phyloP scores from a whole-genome alignment of 371 early-diverging fungal species.

The Mucor circinelloides region DNA sequence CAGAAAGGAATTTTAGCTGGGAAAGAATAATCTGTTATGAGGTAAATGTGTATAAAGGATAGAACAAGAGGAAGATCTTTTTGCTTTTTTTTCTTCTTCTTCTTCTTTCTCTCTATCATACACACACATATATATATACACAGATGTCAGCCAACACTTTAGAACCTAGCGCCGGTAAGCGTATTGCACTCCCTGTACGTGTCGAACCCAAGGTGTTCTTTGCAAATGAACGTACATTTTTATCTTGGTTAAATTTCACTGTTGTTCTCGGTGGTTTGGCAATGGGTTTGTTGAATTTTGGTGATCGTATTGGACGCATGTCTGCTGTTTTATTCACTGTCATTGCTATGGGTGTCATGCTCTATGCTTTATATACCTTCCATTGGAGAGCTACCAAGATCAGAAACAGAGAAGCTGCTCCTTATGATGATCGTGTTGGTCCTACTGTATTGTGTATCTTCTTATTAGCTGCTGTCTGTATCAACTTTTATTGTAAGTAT shows the following conservation, averaged over 20 bases:
- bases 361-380: slow-evolving; percentile 82
- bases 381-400: slow-evolving; percentile 81
- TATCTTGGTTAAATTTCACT: slow-evolving; percentile 71
- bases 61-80: neutral
- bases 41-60: neutral
- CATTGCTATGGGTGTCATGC: slow-evolving; percentile 68
- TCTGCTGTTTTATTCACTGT: slow-evolving; percentile 65
- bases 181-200: slow-evolving; percentile 75
- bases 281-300: slow-evolving; percentile 69
- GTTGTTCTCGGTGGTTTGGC: slow-evolving; percentile 65
- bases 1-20: neutral
- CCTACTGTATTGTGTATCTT: slow-evolving; percentile 78
- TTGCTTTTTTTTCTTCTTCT: neutral
- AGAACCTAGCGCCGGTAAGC: slow-evolving; percentile 31
- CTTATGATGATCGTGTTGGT: slow-evolving; percentile 59
- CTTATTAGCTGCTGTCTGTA: slow-evolving; percentile 71
- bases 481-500: slow-evolving; percentile 79
- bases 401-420: slow-evolving; percentile 54
- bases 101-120: neutral
- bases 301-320: slow-evolving; percentile 56
- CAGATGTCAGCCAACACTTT: slow-evolving; percentile 9
- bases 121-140: neutral
- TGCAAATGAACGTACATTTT: slow-evolving; percentile 93
- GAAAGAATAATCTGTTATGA: neutral
- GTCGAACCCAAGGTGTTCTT: slow-evolving; percentile 95